A percentile compares a stretch with the other conserved stretches of the same genome.
These are phyloP conservation scores for Dittrichia graveolens DNA, from an alignment of 129 eudicot genomes.

Conservation along the genomic window DNA sequence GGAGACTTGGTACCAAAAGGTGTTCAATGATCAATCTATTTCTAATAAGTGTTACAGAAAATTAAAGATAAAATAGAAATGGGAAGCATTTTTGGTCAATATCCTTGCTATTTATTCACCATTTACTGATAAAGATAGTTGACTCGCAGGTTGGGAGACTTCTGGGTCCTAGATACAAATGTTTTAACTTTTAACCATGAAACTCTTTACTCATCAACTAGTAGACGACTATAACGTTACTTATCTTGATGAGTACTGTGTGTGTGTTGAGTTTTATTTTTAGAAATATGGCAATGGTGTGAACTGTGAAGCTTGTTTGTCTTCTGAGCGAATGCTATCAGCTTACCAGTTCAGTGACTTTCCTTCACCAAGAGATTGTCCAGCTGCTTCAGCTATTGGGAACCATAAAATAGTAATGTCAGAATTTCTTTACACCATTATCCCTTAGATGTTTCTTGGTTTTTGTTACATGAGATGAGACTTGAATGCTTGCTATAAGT, in stretches of 20 bases:
- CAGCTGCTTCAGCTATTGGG: slow-evolving; percentile 95
- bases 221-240: background rate
- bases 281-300: slow-evolving; percentile 99
- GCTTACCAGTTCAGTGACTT: slow-evolving; percentile 94
- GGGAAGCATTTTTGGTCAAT: background rate
- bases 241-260: background rate
- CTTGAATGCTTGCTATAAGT: slow-evolving; percentile 54
- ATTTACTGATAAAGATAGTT: slow-evolving; percentile 27
- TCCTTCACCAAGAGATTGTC: slow-evolving; percentile 95
- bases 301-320: slow-evolving; percentile 44
- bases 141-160: slow-evolving; percentile 87
- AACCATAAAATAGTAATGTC: slow-evolving; percentile 90
- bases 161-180: slow-evolving; percentile 99
- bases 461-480: background rate
- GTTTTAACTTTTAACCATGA: slow-evolving; percentile 18
- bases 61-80: background rate
- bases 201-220: slow-evolving; percentile 9
- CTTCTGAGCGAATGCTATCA: background rate
- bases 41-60: background rate
- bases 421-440: slow-evolving; percentile 24
- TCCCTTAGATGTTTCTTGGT: background rate
- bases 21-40: slow-evolving; percentile 16
- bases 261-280: slow-evolving; percentile 11
- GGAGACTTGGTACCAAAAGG: slow-evolving; percentile 90
- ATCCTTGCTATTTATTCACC: background rate